phyloP scores from a whole-genome alignment of 1,284 basidiomycete genomes.

The Mycena sp. region DNA sequence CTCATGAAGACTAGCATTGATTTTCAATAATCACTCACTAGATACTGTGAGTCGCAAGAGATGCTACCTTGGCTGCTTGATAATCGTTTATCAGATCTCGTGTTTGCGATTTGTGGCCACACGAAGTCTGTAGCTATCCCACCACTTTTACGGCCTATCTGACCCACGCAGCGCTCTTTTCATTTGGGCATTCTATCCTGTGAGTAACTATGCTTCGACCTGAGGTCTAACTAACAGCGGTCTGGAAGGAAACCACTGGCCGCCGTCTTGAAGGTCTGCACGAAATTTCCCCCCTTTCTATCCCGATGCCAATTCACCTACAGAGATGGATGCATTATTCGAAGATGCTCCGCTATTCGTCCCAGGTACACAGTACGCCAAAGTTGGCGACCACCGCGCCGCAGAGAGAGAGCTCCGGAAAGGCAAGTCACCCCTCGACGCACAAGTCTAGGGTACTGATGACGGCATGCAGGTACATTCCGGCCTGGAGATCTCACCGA shows the following conservation, averaged over 20 bases:
- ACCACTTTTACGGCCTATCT: neutral
- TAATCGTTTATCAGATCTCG: slow-evolving; percentile 48
- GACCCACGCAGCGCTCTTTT: slow-evolving; percentile 52
- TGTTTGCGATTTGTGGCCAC: slow-evolving; percentile 70
- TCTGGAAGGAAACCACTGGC: slow-evolving; percentile 53
- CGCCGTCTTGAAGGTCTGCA: slow-evolving; percentile 54
- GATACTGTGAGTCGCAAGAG: slow-evolving; percentile 28
- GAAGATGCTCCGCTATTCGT: slow-evolving; percentile 59
- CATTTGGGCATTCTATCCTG: slow-evolving; percentile 58
- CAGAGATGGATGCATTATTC: slow-evolving; percentile 68
- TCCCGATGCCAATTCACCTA: too few relatives aligned
- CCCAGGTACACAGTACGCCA: slow-evolving; percentile 51
- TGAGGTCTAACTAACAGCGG: slow-evolving; percentile 29
- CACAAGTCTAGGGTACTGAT: neutral
- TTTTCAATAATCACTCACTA: neutral
- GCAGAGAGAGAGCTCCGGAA: slow-evolving; percentile 60
- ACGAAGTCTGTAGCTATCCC: slow-evolving; percentile 52
- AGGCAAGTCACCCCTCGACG: neutral
- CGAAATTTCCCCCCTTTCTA: neutral
- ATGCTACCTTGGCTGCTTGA: neutral
- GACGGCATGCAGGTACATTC: slow-evolving; percentile 10
- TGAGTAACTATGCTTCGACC: slow-evolving; percentile 13
- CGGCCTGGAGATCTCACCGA: slow-evolving; percentile 28
- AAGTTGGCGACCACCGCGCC: slow-evolving; percentile 46
- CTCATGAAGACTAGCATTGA: neutral